Percentiles rank a stretch among this genome's conserved stretches.
Evolutionary conservation across 768 basidiomycete species (phyloP).

Genomic region (Mycena indigotica): DNA sequence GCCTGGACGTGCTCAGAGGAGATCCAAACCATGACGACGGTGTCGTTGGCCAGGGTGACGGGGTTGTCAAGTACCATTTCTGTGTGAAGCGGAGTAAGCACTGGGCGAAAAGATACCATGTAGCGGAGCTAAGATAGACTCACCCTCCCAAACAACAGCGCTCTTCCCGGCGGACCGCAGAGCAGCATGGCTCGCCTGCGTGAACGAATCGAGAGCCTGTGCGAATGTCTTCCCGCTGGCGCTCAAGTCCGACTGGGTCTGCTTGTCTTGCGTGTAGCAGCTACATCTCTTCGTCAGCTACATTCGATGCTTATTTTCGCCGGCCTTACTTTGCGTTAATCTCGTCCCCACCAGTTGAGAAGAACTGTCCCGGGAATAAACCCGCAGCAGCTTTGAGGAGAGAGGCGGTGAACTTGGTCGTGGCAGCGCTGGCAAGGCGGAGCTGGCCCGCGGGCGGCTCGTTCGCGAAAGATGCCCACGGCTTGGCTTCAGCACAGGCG

Average conservation of each 20-base stretch:
- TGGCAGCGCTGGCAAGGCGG: slow-evolving; percentile 49
- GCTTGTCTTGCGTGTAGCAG: slow-evolving; percentile 50
- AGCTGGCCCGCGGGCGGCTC: slow-evolving; percentile 71
- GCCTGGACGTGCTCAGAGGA: slow-evolving; percentile 40
- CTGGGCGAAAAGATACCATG: not conserved
- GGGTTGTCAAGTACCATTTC: slow-evolving; percentile 53
- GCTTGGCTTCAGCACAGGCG: slow-evolving; percentile 48
- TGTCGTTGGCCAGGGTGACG: slow-evolving; percentile 42
- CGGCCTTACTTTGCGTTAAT: slow-evolving; percentile 48
- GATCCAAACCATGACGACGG: slow-evolving; percentile 53
- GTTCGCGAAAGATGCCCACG: slow-evolving; percentile 49
- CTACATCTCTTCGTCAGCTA: no score
- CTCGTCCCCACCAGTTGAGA: slow-evolving; percentile 68
- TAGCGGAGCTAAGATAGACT: slow-evolving; percentile 1
- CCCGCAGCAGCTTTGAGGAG: slow-evolving; percentile 44
- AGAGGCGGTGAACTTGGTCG: slow-evolving; percentile 44
- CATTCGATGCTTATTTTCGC: no score
- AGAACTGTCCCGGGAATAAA: slow-evolving; percentile 42
- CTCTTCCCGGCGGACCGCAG: slow-evolving; percentile 50
- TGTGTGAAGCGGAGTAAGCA: slow-evolving; percentile 20
- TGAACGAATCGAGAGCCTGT: slow-evolving; percentile 52
- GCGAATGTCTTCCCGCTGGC: slow-evolving; percentile 43
- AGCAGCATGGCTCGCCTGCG: slow-evolving; percentile 44
- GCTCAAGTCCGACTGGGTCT: slow-evolving; percentile 44
- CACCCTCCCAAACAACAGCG: slow-evolving; percentile 64